These are phyloP conservation scores for Massospora cicadina DNA, from an alignment of 371 early-diverging fungal species.

Conservation along the genomic window DNA sequence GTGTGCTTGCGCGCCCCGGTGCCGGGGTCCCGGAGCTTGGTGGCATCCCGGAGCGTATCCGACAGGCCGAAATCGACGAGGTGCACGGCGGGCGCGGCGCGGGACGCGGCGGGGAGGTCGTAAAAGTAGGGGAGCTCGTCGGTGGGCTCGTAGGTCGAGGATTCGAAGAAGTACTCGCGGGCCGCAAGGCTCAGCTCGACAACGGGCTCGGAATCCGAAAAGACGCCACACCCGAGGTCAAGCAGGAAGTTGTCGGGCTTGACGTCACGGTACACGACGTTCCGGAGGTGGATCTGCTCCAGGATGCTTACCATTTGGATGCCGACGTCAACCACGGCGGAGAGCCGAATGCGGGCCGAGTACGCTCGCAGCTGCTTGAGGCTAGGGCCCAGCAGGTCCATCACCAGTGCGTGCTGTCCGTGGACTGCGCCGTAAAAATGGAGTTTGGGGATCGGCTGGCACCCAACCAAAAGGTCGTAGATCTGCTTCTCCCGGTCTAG, in stretches of 20 bases:
- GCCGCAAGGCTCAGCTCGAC: background rate
- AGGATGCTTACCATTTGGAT: conserved; percentile 38
- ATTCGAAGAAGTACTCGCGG: background rate
- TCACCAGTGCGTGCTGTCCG: conserved; percentile 67
- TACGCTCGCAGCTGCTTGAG: conserved; percentile 53
- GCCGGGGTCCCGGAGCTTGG: conserved; percentile 11
- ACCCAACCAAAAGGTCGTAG: background rate
- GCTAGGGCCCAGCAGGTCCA: conserved; percentile 91
- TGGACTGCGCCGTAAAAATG: conserved; percentile 86
- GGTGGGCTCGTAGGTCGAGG: background rate
- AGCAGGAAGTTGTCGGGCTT: conserved; percentile 92
- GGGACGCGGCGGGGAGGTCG: background rate
- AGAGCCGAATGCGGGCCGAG: conserved; percentile 21
- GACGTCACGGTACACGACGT: conserved; percentile 90
- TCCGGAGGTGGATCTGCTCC: conserved; percentile 72
- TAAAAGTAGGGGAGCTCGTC: background rate
- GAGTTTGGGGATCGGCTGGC: conserved; percentile 52
- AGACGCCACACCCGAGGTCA: conserved; percentile 1
- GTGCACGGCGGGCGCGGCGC: conserved; percentile 15
- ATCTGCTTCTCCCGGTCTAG: background rate
- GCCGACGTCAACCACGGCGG: conserved; percentile 28
- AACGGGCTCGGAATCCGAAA: background rate
- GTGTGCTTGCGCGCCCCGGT: conserved; percentile 18
- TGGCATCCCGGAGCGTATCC: conserved; percentile 15
- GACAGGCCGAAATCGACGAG: conserved; percentile 38